Conservation (phyloP, 192 early-diverging fungal genomes). For the Mortierella alpina region DNA sequence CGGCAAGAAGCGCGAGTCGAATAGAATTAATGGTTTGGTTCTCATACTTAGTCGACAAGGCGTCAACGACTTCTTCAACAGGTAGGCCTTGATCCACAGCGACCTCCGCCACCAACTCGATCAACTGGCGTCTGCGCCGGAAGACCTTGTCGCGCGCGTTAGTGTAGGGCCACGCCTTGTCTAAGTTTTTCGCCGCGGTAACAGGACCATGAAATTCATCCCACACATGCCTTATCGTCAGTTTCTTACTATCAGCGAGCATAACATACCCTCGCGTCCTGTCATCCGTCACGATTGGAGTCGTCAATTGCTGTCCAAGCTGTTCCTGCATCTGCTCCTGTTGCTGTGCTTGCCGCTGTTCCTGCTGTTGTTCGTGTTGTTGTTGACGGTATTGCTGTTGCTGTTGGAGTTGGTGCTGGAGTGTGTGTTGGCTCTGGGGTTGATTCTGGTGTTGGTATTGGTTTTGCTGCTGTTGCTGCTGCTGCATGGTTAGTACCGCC, state of each 20-base stretch:
- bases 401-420: not conserved
- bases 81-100: not conserved
- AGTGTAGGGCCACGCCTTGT: not conserved
- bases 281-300: not conserved
- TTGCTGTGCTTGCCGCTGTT: not conserved
- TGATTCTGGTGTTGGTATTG: not conserved
- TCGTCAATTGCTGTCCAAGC: not conserved
- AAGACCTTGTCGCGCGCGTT: not conserved
- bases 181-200: not conserved
- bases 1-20: no score
- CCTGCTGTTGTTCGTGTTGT: not conserved
- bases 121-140: not conserved
- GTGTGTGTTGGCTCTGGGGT: no score
- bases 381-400: not conserved
- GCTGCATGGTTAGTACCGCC: no score
- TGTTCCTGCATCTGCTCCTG: not conserved
- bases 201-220: slow-evolving; percentile 1
- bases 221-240: slow-evolving; percentile 11
- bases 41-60: no score
- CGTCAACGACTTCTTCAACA: not conserved
- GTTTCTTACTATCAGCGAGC: not conserved
- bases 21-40: no score
- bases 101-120: not conserved
- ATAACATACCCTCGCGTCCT: not conserved
- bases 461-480: not conserved